A percentile compares a stretch with the other conserved stretches of the same genome.
These are phyloP conservation scores for Metschnikowia hibisci DNA, from an alignment of 805 yeast genomes.

Conservation along the genomic window DNA sequence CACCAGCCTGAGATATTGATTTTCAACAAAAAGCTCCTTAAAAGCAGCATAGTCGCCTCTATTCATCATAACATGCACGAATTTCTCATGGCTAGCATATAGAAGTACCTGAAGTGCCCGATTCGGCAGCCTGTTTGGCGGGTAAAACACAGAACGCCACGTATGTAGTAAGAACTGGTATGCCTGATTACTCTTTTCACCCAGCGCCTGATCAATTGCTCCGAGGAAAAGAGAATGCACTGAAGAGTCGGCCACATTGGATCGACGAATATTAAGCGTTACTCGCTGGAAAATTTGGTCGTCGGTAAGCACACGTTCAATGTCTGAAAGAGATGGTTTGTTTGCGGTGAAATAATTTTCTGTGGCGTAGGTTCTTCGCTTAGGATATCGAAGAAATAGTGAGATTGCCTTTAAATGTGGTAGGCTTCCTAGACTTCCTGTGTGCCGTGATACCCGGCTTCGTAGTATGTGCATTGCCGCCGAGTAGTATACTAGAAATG, in stretches of 20 bases:
- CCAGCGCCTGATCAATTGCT: constrained; percentile 23
- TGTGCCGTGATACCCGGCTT: neutral
- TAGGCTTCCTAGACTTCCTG: neutral
- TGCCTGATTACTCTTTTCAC: constrained; percentile 16
- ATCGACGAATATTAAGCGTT: constrained; percentile 2
- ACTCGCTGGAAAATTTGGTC: constrained; percentile 3
- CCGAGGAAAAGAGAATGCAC: constrained; percentile 19
- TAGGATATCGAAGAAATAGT: neutral
- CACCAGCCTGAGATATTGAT: too few relatives aligned
- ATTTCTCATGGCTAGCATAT: constrained; percentile 17
- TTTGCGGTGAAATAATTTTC: constrained; percentile 4
- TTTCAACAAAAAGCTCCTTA: constrained; percentile 4
- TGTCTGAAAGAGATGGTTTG: constrained; percentile 5
- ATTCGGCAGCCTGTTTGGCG: neutral
- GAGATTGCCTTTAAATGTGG: neutral
- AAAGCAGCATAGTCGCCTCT: constrained; percentile 23
- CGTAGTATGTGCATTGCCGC: constrained; percentile 2
- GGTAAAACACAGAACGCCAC: constrained; percentile 24
- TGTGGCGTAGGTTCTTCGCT: neutral
- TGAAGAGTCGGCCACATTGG: constrained; percentile 10
- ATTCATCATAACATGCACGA: constrained; percentile 29
- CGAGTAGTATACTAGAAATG: neutral
- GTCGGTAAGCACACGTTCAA: constrained; percentile 13
- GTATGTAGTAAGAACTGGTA: constrained; percentile 20
- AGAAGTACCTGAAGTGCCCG: constrained; percentile 7